Percentiles rank a stretch among this genome's conserved stretches.
Conservation (phyloP, 2,329 filamentous ascomycete species). For the Cordyceps javanica region DNA sequence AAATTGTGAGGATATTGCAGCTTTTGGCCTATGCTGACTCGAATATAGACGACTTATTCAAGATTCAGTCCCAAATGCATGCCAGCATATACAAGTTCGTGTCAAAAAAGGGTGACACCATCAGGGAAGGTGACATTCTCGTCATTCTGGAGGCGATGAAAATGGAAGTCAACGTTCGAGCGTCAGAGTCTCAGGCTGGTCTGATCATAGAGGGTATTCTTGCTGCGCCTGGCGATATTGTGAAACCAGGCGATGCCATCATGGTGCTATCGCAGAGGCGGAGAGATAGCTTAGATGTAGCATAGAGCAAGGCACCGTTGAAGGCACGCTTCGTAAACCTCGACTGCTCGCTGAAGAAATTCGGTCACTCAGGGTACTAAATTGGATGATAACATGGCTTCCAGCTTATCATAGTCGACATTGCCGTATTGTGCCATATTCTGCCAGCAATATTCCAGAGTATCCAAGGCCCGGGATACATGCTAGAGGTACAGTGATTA, state of each 20-base stretch:
- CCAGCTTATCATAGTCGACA: constrained; percentile 12
- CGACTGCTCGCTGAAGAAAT: background rate
- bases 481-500: constrained; percentile 5
- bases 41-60: constrained; percentile 21
- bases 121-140: constrained; percentile 36
- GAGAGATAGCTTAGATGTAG: background rate
- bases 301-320: background rate
- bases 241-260: constrained; percentile 9
- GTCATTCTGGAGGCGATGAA: constrained; percentile 52
- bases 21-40: background rate
- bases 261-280: background rate
- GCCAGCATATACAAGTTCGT: constrained; percentile 51
- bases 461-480: constrained; percentile 14
- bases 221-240: constrained; percentile 8
- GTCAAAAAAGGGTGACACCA: constrained; percentile 32
- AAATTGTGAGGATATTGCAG: background rate
- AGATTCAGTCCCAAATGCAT: constrained; percentile 36
- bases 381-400: constrained; percentile 13
- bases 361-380: constrained; percentile 6
- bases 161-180: constrained; percentile 44
- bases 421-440: constrained; percentile 5
- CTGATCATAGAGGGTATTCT: background rate
- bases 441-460: constrained; percentile 13
- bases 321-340: background rate
- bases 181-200: background rate